Evolutionary conservation across 192 early-diverging fungal genomes (phyloP).

Genomic region (Coemansia guatemalensis): DNA sequence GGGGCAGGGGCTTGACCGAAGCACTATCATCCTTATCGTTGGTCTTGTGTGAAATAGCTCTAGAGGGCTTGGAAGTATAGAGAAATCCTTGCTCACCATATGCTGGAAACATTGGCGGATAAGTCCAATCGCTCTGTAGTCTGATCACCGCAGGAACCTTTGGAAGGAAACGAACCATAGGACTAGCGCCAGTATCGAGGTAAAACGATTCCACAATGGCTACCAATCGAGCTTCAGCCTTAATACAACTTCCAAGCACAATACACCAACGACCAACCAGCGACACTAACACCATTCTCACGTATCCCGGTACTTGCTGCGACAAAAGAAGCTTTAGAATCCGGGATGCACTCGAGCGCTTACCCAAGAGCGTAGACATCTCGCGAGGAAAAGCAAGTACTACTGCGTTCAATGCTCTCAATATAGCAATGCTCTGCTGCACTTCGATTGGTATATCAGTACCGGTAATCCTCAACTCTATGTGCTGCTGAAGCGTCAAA

Average conservation of each 20-base stretch:
- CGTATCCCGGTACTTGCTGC: conserved; percentile 9
- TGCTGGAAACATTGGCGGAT: conserved; percentile 12
- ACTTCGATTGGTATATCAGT: conserved; percentile 6
- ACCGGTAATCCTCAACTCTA: too few relatives aligned
- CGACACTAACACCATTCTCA: conserved; percentile 20
- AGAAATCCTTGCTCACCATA: too few relatives aligned
- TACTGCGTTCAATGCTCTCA: conserved; percentile 22
- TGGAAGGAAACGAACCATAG: conserved; percentile 12
- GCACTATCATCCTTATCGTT: too few relatives aligned
- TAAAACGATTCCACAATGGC: conserved; percentile 27
- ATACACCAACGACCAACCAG: conserved; percentile 29
- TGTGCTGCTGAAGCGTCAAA: not conserved
- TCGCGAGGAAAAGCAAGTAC: conserved; percentile 27
- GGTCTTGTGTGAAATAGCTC: too few relatives aligned
- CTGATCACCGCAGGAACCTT: conserved; percentile 2
- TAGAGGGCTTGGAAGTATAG: too few relatives aligned
- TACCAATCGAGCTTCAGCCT: conserved; percentile 8
- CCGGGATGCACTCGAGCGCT: conserved; percentile 5
- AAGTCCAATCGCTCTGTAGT: conserved; percentile 17
- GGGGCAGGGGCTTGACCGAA: too few relatives aligned
- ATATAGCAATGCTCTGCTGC: conserved; percentile 11
- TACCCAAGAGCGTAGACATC: conserved; percentile 4
- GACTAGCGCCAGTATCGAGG: conserved; percentile 5
- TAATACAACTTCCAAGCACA: not conserved
- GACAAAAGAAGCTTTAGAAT: conserved; percentile 10